Conservation (phyloP, 352 stramenopile genomes). For the Peronospora tabacina region DNA sequence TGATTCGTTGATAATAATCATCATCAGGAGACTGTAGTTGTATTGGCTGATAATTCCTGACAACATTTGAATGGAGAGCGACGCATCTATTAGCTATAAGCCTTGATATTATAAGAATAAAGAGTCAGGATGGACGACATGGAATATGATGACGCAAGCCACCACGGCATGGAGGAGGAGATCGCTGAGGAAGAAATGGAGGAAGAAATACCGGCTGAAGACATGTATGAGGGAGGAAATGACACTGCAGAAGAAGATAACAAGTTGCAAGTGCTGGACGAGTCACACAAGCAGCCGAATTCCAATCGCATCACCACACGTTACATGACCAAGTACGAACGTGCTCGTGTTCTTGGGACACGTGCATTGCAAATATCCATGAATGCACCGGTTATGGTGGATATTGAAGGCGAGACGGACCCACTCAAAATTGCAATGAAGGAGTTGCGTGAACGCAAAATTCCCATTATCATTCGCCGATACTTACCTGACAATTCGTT, state of each 20-base stretch:
- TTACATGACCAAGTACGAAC: conserved; percentile 99
- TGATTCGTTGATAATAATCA: conserved; percentile 14
- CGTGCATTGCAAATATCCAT: conserved; percentile 98
- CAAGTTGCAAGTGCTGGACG: conserved; percentile 74
- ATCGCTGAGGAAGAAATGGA: conserved; percentile 60
- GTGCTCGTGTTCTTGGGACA: conserved; percentile 95
- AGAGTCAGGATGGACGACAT: conserved; percentile 65
- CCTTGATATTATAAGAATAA: too few relatives aligned
- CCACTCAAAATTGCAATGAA: conserved; percentile 99
- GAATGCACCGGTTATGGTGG: conserved; percentile 94
- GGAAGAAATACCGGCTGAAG: conserved; percentile 68
- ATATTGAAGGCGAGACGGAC: conserved; percentile 98
- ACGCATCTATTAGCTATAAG: background rate
- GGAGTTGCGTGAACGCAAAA: conserved; percentile 98
- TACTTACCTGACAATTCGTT: conserved; percentile 98
- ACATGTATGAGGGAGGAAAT: conserved; percentile 59
- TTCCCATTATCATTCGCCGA: conserved; percentile 98
- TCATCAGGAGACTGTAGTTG: conserved; percentile 3
- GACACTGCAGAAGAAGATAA: conserved; percentile 44
- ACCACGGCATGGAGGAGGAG: conserved; percentile 80
- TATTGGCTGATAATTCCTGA: conserved; percentile 24
- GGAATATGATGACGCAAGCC: conserved; percentile 73
- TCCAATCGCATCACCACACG: conserved; percentile 91
- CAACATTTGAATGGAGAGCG: conserved; percentile 23
- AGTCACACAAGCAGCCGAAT: conserved; percentile 83